Conservation (phyloP, 202 grass and related monocot species). For the Musa balbisiana region DNA sequence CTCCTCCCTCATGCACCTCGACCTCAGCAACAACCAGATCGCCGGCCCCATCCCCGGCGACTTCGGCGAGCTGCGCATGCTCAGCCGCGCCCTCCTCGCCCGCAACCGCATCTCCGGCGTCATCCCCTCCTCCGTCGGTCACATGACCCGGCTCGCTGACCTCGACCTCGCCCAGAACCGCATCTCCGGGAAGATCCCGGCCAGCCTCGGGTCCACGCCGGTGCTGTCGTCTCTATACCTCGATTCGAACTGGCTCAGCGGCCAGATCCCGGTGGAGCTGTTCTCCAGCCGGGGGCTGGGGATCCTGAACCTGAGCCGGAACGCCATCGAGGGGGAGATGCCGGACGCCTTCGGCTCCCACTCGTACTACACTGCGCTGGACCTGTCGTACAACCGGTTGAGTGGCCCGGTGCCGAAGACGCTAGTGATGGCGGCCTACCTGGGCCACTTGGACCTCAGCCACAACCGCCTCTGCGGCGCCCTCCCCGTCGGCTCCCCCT, state of each 20-base stretch:
- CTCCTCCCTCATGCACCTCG: conserved; percentile 62
- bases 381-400: conserved; percentile 68
- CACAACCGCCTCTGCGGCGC: conserved; percentile 77
- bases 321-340: conserved; percentile 57
- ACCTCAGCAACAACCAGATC: conserved; percentile 70
- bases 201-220: conserved; percentile 27
- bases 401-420: conserved; percentile 55
- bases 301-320: conserved; percentile 85
- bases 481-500: conserved; percentile 52
- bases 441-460: conserved; percentile 88
- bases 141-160: conserved; percentile 58
- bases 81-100: conserved; percentile 72
- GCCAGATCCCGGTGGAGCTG: conserved; percentile 41
- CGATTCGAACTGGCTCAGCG: conserved; percentile 49
- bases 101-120: conserved; percentile 55
- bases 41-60: conserved; percentile 38
- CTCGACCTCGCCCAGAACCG: conserved; percentile 74
- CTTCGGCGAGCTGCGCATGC: conserved; percentile 50
- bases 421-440: conserved; percentile 49
- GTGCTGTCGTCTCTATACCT: conserved; percentile 75
- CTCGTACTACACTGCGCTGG: conserved; percentile 79
- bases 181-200: conserved; percentile 45
- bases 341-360: conserved; percentile 58
- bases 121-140: conserved; percentile 54
- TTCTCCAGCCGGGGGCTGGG: conserved; percentile 51